Evolutionary conservation across 345 rosid genomes (phyloP).

Genomic region (Eucalyptus virginea): DNA sequence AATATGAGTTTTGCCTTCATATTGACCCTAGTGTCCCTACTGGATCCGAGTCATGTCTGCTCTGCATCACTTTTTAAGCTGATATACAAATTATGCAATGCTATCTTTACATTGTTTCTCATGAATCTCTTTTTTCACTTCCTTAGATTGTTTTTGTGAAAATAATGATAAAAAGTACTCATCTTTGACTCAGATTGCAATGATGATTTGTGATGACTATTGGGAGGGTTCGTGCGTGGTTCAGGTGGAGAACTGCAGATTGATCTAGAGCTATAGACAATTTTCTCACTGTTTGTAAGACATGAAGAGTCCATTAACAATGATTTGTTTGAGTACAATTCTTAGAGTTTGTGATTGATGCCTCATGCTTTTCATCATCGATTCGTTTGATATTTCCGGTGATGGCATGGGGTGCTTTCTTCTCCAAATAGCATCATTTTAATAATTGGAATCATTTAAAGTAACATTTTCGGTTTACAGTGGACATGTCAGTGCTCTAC

Average conservation of each 20-base stretch:
- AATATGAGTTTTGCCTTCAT: neutral
- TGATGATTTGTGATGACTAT: conserved; percentile 94
- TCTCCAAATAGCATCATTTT: neutral
- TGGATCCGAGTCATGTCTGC: neutral
- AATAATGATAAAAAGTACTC: conserved; percentile 22
- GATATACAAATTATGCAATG: neutral
- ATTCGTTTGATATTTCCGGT: neutral
- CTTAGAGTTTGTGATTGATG: neutral
- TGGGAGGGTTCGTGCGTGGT: conserved; percentile 30
- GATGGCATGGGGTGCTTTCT: neutral
- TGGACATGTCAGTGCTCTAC: neutral
- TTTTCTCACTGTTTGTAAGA: neutral
- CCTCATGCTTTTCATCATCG: neutral
- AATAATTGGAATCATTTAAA: neutral
- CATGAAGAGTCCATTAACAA: neutral
- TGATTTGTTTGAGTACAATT: neutral
- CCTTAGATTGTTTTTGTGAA: neutral
- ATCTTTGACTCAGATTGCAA: conserved; percentile 86
- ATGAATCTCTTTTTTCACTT: neutral
- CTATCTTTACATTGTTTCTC: neutral
- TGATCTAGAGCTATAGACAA: neutral
- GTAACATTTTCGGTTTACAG: neutral
- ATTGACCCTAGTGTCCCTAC: neutral
- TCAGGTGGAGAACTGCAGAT: conserved; percentile 47
- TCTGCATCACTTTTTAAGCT: neutral